Conservation (phyloP, 1,284 basidiomycete genomes). For the Papiliotrema flavescens region DNA sequence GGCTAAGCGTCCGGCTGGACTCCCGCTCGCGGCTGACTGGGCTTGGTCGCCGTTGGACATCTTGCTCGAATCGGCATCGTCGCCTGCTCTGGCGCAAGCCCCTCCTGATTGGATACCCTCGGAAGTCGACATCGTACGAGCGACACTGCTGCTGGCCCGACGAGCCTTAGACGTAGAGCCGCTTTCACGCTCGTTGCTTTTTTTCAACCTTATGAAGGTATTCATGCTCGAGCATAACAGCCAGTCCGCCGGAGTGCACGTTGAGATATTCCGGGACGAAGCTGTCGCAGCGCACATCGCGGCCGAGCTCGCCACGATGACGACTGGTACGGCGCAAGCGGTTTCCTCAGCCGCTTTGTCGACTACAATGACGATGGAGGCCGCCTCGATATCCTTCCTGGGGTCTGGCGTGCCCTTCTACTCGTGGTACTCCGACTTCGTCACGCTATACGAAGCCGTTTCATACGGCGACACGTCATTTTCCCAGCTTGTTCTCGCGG, state of each 20-base stretch:
- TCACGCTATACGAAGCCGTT: slow-evolving; percentile 81
- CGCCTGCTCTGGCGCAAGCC: slow-evolving; percentile 63
- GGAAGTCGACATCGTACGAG: slow-evolving; percentile 73
- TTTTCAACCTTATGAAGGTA: slow-evolving; percentile 83
- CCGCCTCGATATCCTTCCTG: slow-evolving; percentile 61
- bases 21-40: slow-evolving; percentile 74
- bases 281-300: slow-evolving; percentile 61
- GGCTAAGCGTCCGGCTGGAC: slow-evolving; percentile 45
- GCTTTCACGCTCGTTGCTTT: slow-evolving; percentile 33
- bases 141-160: slow-evolving; percentile 59
- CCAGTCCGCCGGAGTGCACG: slow-evolving; percentile 10
- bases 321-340: background rate
- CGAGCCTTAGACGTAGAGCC: slow-evolving; percentile 19
- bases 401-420: slow-evolving; percentile 70
- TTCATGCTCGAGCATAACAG: slow-evolving; percentile 83
- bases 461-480: slow-evolving; percentile 83
- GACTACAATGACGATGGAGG: slow-evolving; percentile 53
- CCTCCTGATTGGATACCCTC: slow-evolving; percentile 73
- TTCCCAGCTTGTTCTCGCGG: slow-evolving; percentile 69
- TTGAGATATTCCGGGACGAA: slow-evolving; percentile 56
- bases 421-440: slow-evolving; percentile 89
- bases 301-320: slow-evolving; percentile 44
- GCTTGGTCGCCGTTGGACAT: slow-evolving; percentile 69
- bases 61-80: slow-evolving; percentile 72
- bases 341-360: background rate